These are phyloP conservation scores for Cucurbita pepo DNA, from an alignment of 306 rosid species.

Conservation along the genomic window DNA sequence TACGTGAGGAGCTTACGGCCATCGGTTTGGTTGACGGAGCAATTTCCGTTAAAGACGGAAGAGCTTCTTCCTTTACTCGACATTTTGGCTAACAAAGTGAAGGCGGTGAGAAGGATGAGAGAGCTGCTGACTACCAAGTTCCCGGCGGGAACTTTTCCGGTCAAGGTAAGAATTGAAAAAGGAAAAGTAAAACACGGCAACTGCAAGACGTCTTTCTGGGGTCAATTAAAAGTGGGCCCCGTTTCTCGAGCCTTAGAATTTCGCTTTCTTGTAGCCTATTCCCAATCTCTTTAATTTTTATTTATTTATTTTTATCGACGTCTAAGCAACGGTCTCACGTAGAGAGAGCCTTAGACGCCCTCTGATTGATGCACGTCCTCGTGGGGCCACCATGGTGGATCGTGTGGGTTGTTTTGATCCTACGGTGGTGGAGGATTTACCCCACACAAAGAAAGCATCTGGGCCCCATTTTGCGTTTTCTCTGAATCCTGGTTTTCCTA, in stretches of 20 bases:
- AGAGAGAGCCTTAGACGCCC: neutral
- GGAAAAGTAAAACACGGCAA: neutral
- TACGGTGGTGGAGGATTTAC: neutral
- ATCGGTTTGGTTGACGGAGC: slow-evolving; percentile 88
- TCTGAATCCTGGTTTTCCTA: neutral
- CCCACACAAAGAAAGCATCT: neutral
- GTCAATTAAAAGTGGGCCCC: neutral
- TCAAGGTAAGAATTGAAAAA: slow-evolving; percentile 46
- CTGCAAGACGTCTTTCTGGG: slow-evolving; percentile 1
- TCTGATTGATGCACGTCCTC: slow-evolving; percentile 17
- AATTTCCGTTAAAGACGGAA: slow-evolving; percentile 89
- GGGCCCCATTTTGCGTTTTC: neutral
- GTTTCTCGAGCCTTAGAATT: neutral
- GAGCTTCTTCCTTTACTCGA: slow-evolving; percentile 78
- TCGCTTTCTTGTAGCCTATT: neutral
- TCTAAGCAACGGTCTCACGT: slow-evolving; percentile 8
- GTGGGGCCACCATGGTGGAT: slow-evolving; percentile 10
- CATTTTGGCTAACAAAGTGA: slow-evolving; percentile 81
- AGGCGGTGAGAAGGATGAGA: slow-evolving; percentile 82
- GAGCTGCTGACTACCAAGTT: slow-evolving; percentile 89
- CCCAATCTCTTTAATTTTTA: neutral
- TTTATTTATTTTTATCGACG: slow-evolving; percentile 15
- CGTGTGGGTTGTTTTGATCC: neutral
- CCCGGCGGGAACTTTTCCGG: slow-evolving; percentile 91
- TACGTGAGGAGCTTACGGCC: slow-evolving; percentile 65